Conservation (phyloP, 192 early-diverging fungal genomes). For the Geranomyces variabilis region DNA sequence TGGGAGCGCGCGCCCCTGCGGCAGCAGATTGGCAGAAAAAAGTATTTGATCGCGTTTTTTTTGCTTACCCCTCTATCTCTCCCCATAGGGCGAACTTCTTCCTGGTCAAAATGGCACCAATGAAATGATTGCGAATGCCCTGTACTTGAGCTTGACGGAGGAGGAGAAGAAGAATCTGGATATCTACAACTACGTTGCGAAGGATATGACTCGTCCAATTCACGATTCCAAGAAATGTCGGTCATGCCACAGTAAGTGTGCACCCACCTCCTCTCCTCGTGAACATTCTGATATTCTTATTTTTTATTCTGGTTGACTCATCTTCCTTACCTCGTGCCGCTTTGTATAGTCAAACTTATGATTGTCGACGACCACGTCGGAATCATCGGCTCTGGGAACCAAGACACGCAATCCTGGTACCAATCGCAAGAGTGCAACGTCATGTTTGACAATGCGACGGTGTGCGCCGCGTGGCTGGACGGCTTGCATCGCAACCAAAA, state of each 20-base stretch:
- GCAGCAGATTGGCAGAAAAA: too few species aligned
- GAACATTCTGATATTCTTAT: neutral
- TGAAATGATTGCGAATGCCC: neutral
- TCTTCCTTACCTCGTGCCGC: conserved; percentile 2
- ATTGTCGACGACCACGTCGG: neutral
- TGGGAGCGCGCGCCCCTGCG: too few species aligned
- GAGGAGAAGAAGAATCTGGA: neutral
- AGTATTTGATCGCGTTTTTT: too few species aligned
- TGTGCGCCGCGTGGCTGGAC: neutral
- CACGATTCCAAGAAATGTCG: neutral
- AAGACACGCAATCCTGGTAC: conserved; percentile 12
- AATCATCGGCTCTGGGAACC: conserved; percentile 1
- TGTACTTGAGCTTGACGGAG: neutral
- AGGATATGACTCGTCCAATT: neutral
- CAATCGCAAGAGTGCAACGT: conserved; percentile 7
- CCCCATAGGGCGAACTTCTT: conserved; percentile 2
- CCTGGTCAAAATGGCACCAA: neutral
- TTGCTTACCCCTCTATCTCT: neutral
- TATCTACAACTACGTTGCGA: neutral
- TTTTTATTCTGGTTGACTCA: too few species aligned
- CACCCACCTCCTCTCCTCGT: too few species aligned
- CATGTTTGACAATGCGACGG: neutral
- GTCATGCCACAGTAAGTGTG: neutral
- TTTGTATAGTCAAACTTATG: conserved; percentile 13
- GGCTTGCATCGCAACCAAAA: neutral